Base-by-base conservation (phyloP, 176 grass and related monocot genomes). In the Cenchrus americanus region DNA sequence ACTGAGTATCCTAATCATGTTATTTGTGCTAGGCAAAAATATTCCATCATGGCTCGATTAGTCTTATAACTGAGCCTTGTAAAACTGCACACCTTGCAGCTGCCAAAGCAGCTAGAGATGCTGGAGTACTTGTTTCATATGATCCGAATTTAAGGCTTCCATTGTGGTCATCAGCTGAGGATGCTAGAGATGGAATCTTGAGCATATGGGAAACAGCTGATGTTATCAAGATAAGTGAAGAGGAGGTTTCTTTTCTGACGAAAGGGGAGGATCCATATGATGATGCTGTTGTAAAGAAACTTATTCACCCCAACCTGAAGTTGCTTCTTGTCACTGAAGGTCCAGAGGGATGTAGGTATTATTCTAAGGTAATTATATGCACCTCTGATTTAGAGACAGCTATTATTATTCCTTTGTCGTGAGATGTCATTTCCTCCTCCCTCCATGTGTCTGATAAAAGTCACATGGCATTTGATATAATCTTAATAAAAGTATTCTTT, bases 151-250 rank as follows among this genome's bases (percentile, higher is more conserved):
- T 99, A 51, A 84, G 96, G 82, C 91, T 99, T 58, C 91, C 96
- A 58, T 86, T 99, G 46, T 99, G 96, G 96, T 80, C 91, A 53
- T 96, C 96, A 47, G 87, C 87, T 80, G 89, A 99, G 17, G 87
- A 73, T 94, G 91, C 96, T 80, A 94, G 93, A 88, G 93, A 96
- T 62, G 96, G 93, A 77, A 99, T 99, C 68, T 80, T 96, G 70
- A 92, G 96, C 80, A 89, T 96, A 90, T 99, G 96, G 96, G 83
- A 96, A 42, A 86, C 62, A 57, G 93, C 96, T 81, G 91, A 99
- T 88, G 75, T 99, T 84, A 94, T 99, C 87, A 99, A 99, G 96
- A 78, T 94, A 85, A 99, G 93, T 84, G 93, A 95, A 90, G 96
- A 99, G 85, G 96, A 99, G 84, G 88, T 96, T 68, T 92, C 91